Conservation (phyloP, 208 protist genomes). For the Acanthamoeba lenticulata region DNA sequence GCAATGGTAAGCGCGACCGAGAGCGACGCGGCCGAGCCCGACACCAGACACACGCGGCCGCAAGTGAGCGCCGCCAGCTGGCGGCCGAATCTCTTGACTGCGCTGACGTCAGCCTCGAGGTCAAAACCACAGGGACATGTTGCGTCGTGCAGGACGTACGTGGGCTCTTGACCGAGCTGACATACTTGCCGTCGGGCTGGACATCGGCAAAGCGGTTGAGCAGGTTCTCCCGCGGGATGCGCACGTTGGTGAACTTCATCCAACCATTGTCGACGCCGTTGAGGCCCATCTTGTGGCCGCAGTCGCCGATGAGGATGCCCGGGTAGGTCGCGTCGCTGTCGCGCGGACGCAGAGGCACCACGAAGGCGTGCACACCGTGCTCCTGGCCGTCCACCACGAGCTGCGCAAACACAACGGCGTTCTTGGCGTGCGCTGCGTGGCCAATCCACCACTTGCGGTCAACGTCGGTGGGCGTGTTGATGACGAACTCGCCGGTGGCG, state of each 20-base stretch:
- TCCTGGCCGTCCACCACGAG: constrained; percentile 75
- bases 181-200: not conserved
- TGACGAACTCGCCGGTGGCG: constrained; percentile 75
- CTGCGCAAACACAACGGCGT: constrained; percentile 80
- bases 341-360: not conserved
- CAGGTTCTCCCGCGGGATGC: constrained; percentile 43
- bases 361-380: constrained; percentile 72
- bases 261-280: constrained; percentile 61
- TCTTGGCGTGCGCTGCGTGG: constrained; percentile 29
- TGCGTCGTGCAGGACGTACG: not conserved
- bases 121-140: not conserved
- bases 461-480: constrained; percentile 77
- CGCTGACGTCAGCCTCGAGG: not conserved
- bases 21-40: not conserved
- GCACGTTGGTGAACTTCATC: constrained; percentile 62
- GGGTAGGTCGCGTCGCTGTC: constrained; percentile 48
- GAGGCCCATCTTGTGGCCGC: constrained; percentile 54
- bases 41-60: not conserved
- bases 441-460: constrained; percentile 81
- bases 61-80: constrained; percentile 20
- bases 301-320: constrained; percentile 35
- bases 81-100: constrained; percentile 20
- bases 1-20: not conserved
- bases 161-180: not conserved
- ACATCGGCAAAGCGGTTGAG: constrained; percentile 55